Evolutionary conservation across 257 asterid genomes (phyloP), one percentile per base, ranked within the genome.

Genomic region (Verbascum thapsus): DNA sequence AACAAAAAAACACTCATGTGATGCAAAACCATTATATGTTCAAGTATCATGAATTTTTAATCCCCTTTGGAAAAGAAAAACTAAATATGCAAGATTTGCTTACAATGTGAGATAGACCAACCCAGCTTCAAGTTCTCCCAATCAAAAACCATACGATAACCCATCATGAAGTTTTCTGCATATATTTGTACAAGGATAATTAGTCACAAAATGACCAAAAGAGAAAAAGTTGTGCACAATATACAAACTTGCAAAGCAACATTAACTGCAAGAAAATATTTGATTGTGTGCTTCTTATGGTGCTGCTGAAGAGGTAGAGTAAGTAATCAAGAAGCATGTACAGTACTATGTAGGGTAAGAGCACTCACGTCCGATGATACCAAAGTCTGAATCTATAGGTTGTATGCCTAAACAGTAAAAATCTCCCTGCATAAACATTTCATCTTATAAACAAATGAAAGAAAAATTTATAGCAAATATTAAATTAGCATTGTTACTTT

Each of bases 291-390:
- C 10, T 43, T 43, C 26, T 13, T 10, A 1, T 9, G 39, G 38
- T 38, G 51, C 44, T 55, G 2, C 1, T 13, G 51, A 6, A 20
- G 38, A 53, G 32, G 43, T 39, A 17, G 32, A 16, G 37, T n/a
- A 5, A 43, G 66, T 26, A 57, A 7, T 15, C 13, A 23, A 26
- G 22, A 39, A 44, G 53, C 61, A 48, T 3, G 49, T 48, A 55
- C 53, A 47, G 22, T 42, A n/a, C n/a, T n/a, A 30, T 19, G 44
- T 35, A 45, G 64, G 16, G 23, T 17, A 55, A n/a, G 53, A 54
- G 62, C 26, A 76, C 96, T 82, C 80, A 89, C 96, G 96, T 75
- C 96, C 96, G 16, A 89, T 83, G 53, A 86, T 55, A 39, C 94
- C 88, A 32, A 66, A 45, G 34, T 65, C 78, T 63, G 67, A 80